Base-by-base conservation (phyloP, 2,329 filamentous ascomycete species). In the Triangularia setosa region DNA sequence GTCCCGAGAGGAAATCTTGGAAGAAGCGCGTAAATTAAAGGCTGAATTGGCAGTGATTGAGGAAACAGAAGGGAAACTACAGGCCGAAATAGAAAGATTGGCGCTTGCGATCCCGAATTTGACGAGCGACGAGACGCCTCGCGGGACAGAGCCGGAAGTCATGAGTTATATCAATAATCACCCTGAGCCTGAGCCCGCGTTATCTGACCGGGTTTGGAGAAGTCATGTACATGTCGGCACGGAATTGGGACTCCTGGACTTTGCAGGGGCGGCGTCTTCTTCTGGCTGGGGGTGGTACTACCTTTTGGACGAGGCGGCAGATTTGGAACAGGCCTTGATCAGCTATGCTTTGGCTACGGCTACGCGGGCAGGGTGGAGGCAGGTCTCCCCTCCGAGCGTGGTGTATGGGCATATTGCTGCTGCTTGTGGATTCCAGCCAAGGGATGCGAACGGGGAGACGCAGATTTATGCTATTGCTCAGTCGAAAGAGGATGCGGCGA, bases 281-380 rank as follows among this genome's bases (percentile, higher is more conserved):
- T 91, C 90, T 3, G 95, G 95, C 40, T 99, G 94, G 94, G 95
- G 95, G 1, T 99, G 93, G 92, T 99, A 99, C 79, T 98, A 93
- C 77, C 86, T 99, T 11, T 82, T 92, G n/a, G 92, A 94, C 73
- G 93, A 96, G 73, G 95, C 88, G 8, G 93, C 93, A 0, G 86
- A 95, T 75, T 84, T 99, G n/a, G 95, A 99, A 78, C 94, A 98
- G 74, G 95, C 95, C 0, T 84, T 99, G 2, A 80, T 98, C 12
- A 90, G 94, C 75, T 97, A 96, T 75, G 89, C 95, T 0, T 83
- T 98, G 2, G 82, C 84, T 9, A 85, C 91, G 1, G 91, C 91
- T 8, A 86, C 88, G 63, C 84, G 83, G 58, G 83, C 86, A 68
- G 92, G 92, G 59, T 99, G 93, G 92, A 86, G 82, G 44, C 84